phyloP scores from a whole-genome alignment of 1,139 yeast species.

The Blastobotrys indianensis region DNA sequence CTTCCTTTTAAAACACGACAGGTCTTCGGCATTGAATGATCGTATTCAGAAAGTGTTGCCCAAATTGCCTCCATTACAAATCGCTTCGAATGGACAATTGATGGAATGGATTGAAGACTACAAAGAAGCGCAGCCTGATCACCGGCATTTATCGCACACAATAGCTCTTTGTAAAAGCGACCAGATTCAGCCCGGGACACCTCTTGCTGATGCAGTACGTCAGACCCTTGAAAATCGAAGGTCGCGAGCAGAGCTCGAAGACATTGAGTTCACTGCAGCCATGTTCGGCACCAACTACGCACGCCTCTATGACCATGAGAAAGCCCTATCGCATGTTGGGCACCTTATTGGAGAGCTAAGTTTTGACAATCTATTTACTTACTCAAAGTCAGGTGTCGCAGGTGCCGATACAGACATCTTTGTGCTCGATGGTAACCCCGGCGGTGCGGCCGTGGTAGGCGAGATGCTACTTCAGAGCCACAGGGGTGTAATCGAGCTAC shows the following conservation, averaged over 20 bases:
- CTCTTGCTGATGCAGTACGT: constrained; percentile 10
- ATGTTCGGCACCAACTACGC: constrained; percentile 12
- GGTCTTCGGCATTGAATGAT: background rate
- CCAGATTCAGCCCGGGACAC: constrained; percentile 10
- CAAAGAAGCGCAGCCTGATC: constrained; percentile 14
- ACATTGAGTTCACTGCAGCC: constrained; percentile 14
- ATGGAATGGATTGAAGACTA: constrained; percentile 15
- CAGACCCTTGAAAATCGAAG: constrained; percentile 8
- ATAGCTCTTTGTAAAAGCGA: constrained; percentile 8
- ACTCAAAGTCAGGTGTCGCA: constrained; percentile 12
- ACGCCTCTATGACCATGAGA: constrained; percentile 12
- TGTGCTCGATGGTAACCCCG: constrained; percentile 15
- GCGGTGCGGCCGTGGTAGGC: constrained; percentile 11
- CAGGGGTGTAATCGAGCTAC: constrained; percentile 5
- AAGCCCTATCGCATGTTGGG: constrained; percentile 6
- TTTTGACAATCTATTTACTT: constrained; percentile 11
- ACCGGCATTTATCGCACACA: constrained; percentile 13
- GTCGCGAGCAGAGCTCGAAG: constrained; percentile 11
- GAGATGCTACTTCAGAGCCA: constrained; percentile 14
- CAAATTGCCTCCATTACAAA: constrained; percentile 9
- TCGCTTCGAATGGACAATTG: constrained; percentile 12
- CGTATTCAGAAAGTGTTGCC: background rate
- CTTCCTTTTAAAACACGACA: background rate
- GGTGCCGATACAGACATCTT: constrained; percentile 12
- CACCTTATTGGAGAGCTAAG: constrained; percentile 12